phyloP scores from a whole-genome alignment of 306 rosid genomes.

The Lupinus albus region DNA sequence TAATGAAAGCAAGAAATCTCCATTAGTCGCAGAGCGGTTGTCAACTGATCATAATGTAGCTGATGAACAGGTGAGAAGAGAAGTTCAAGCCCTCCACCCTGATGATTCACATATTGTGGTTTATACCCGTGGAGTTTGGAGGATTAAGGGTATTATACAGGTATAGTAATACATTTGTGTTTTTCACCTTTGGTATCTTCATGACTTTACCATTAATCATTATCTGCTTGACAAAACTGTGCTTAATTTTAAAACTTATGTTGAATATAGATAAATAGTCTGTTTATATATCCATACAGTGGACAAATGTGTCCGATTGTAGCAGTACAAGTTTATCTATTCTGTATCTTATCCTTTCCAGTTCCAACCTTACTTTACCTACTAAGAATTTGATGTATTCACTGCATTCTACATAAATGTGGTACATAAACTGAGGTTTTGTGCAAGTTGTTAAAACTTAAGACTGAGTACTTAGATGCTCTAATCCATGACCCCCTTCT shows the following conservation, averaged over 20 bases:
- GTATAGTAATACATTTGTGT: conserved; percentile 40
- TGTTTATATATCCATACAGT: conserved; percentile 3
- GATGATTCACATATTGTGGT: conserved; percentile 87
- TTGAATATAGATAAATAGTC: not conserved
- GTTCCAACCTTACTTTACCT: no score
- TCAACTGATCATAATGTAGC: conserved; percentile 93
- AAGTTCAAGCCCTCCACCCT: conserved; percentile 89
- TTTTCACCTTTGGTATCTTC: conserved; percentile 5
- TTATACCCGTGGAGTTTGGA: conserved; percentile 83
- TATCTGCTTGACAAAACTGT: not conserved
- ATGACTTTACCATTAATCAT: not conserved
- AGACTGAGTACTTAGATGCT: not conserved
- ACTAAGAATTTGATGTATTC: conserved; percentile 11
- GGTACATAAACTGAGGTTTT: not conserved
- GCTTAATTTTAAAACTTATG: not conserved
- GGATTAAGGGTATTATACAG: conserved; percentile 98
- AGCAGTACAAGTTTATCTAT: not conserved
- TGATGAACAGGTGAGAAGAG: conserved; percentile 87
- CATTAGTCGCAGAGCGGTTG: conserved; percentile 73
- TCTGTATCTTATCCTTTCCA: conserved; percentile 19
- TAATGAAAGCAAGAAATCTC: conserved; percentile 29
- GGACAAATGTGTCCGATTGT: conserved; percentile 9
- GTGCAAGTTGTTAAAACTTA: not conserved
- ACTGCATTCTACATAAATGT: not conserved
- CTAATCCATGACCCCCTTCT: not conserved